phyloP scores from a whole-genome alignment of 2,329 filamentous ascomycete genomes.

The Neopestalotiopsis sp. region DNA sequence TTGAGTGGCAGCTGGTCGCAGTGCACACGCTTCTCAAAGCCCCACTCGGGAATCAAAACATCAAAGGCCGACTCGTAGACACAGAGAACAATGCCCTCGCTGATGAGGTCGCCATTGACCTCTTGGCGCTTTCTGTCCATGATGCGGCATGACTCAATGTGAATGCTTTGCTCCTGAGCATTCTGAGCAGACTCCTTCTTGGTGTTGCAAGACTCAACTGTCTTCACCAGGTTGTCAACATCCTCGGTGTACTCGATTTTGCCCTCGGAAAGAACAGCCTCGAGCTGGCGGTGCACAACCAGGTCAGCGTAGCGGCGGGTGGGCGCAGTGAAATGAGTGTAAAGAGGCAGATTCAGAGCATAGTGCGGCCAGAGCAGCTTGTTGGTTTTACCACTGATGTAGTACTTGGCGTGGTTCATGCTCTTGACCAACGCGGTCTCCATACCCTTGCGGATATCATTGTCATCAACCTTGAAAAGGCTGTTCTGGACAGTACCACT shows the following conservation, averaged over 20 bases:
- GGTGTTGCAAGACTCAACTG: slow-evolving; percentile 93
- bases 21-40: slow-evolving; percentile 98
- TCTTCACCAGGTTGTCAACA: slow-evolving; percentile 86
- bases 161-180: slow-evolving; percentile 97
- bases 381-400: slow-evolving; percentile 77
- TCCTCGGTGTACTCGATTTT: slow-evolving; percentile 88
- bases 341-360: slow-evolving; percentile 87
- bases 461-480: slow-evolving; percentile 89
- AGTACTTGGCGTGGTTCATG: slow-evolving; percentile 97
- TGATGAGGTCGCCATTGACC: slow-evolving; percentile 87
- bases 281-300: slow-evolving; percentile 92
- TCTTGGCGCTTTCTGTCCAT: slow-evolving; percentile 94
- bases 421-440: slow-evolving; percentile 94
- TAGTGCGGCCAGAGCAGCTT: slow-evolving; percentile 87
- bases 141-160: slow-evolving; percentile 94
- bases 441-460: slow-evolving; percentile 94
- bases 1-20: slow-evolving; percentile 97
- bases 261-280: slow-evolving; percentile 81
- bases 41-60: slow-evolving; percentile 96
- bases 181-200: slow-evolving; percentile 99
- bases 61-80: slow-evolving; percentile 99
- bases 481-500: slow-evolving; percentile 93
- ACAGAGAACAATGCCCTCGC: slow-evolving; percentile 93
- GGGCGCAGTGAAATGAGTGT: slow-evolving; percentile 97
- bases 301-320: slow-evolving; percentile 95